Base-by-base conservation (phyloP, 2,329 filamentous ascomycete genomes). In the Sclerotinia subarctica region DNA sequence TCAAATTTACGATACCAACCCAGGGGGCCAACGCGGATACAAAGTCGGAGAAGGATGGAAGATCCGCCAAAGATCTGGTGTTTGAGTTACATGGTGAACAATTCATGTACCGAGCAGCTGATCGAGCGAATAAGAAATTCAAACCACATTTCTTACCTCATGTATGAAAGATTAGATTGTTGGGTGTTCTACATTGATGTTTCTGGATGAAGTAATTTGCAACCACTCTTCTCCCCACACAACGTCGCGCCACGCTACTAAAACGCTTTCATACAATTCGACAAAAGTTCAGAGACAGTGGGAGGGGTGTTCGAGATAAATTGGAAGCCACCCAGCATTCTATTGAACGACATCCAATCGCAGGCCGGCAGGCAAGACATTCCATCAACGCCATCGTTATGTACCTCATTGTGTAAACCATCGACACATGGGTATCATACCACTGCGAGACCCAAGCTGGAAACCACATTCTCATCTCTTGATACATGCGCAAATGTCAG, bases 1-100 rank as follows among this genome's bases (percentile, higher is more conserved):
- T 99, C 75, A 85, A 88, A 26, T 87, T 98, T 72, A 84, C 87
- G 71, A 82, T 98, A 13, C 87, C 89, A 1, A 77, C 76, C 5
- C 73, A 68, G 0, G 47, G 69, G 6, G 72, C 64, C 17, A 76
- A 74, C 8, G 70, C 72, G 11, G 51, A 70, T 8, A 71, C 73
- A 21, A 56, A 54, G 17, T 47, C 52, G 46, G 47, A 58, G 29
- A 54, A 51, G 29, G 69, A 73, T 62, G 66, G 58, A 44, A 13
- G 4, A 29, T 7, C 47, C 10, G 52, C 56, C 29, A 82, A 80
- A 70, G 80, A 81, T 24, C 82, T 97, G 75, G 84, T 89, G 0
- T 95, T 97, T 74, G 94, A 98, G 78, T 82, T 98, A 1, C 86
- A 94, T 71, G 95, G 95, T 3, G 90, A 93, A 74, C 92, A 96